phyloP scores from a whole-genome alignment of 768 basidiomycete genomes.

The Gautieria morchelliformis region DNA sequence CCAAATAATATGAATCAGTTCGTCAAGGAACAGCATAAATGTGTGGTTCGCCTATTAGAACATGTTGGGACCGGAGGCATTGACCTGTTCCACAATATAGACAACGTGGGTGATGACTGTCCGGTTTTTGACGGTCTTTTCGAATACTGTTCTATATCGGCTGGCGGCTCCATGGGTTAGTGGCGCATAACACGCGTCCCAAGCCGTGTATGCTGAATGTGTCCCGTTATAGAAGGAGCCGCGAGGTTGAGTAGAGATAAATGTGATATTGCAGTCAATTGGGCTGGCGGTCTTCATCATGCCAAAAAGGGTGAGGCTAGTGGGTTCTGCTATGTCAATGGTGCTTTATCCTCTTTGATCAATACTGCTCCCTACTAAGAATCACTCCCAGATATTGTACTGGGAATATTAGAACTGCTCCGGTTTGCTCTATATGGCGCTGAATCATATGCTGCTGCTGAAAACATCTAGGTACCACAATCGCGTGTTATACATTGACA shows the following conservation, averaged over 20 bases:
- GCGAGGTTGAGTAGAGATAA: slow-evolving; percentile 92
- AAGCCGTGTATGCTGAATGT: neutral
- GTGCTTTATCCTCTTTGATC: slow-evolving; percentile 29
- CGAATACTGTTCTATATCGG: slow-evolving; percentile 98
- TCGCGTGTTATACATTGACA: slow-evolving; percentile 94
- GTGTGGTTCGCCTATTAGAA: slow-evolving; percentile 33
- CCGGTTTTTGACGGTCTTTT: slow-evolving; percentile 98
- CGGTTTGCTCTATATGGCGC: slow-evolving; percentile 35
- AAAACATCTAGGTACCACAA: slow-evolving; percentile 65
- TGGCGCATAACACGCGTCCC: slow-evolving; percentile 4
- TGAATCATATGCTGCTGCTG: neutral
- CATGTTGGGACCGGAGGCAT: neutral
- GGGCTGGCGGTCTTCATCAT: slow-evolving; percentile 98
- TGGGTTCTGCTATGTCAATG: slow-evolving; percentile 98
- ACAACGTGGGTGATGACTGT: slow-evolving; percentile 98
- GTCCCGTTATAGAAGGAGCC: slow-evolving; percentile 72
- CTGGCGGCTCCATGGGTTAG: slow-evolving; percentile 98
- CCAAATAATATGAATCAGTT: slow-evolving; percentile 93
- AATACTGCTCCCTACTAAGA: neutral
- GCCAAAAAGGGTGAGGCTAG: slow-evolving; percentile 99
- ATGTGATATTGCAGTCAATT: slow-evolving; percentile 98
- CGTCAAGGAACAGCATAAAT: slow-evolving; percentile 93
- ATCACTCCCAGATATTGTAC: slow-evolving; percentile 69
- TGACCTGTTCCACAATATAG: slow-evolving; percentile 28
- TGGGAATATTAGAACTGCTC: slow-evolving; percentile 90